Evolutionary conservation across 169 alveolate species (phyloP).

Genomic region (Besnoitia besnoiti): DNA sequence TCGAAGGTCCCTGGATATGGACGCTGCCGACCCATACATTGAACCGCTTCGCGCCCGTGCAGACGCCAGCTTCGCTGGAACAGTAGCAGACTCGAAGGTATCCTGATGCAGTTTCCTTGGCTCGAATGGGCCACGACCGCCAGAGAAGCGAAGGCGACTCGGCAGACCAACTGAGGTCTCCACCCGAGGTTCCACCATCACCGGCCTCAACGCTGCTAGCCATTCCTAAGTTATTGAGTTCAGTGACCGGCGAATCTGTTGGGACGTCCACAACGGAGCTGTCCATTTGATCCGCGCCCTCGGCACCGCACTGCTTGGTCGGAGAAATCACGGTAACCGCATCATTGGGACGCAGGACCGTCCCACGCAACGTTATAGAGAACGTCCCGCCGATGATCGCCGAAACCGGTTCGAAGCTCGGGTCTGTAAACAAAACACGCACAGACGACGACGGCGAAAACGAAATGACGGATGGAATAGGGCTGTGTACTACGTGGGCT

Average conservation of each 20-base stretch:
- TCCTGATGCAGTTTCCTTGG: constrained; percentile 28
- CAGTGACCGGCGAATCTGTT: constrained; percentile 10
- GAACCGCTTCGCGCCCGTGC: constrained; percentile 43
- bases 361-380: constrained; percentile 46
- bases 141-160: not conserved
- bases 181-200: not conserved
- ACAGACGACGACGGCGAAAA: too few relatives aligned
- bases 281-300: constrained; percentile 62
- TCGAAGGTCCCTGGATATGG: constrained; percentile 57
- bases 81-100: constrained; percentile 61
- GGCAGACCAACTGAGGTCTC: not conserved
- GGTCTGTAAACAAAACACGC: constrained; percentile 39
- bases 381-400: constrained; percentile 49
- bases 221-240: constrained; percentile 37
- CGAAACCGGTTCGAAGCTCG: constrained; percentile 29
- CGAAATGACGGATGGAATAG: too few relatives aligned
- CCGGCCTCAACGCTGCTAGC: not conserved
- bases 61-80: constrained; percentile 34
- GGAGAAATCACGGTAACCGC: constrained; percentile 48
- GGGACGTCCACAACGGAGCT: constrained; percentile 24
- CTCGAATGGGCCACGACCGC: constrained; percentile 61
- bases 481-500: too few relatives aligned
- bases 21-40: constrained; percentile 45
- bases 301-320: constrained; percentile 31
- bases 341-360: constrained; percentile 21